Base-by-base conservation (phyloP, 2,329 filamentous ascomycete species). In the Hirsutella thompsonii region DNA sequence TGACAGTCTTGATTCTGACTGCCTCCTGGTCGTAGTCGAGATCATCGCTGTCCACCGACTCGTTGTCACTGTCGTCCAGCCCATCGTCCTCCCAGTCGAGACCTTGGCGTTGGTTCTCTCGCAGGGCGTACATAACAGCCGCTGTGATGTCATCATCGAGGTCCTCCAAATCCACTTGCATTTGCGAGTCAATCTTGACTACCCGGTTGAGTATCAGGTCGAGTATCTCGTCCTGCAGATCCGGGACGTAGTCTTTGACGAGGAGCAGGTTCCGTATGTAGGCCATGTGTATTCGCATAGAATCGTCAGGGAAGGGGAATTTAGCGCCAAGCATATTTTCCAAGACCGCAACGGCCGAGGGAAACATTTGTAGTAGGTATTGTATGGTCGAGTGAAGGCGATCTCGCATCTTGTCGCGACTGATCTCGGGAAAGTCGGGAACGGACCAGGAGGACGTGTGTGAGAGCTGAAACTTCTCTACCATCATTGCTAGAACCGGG, bases 131-230 rank as follows among this genome's bases (percentile, higher is more conserved):
- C 39, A 84, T 70, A 16, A 90, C 75, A 40, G 79, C 77, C 20
- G 88, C 79, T 41, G 87, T 83, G 9, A 87, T 71, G 42, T 93
- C 85, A 47, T 96, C 90, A 46, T 95, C 90, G 46, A 94, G 67
- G 51, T 96, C 89, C 47, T 96, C 88, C 53, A 96, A 68, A 53
- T 96, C 89, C 38, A 89, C 76, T 61, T 95, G 90, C 60, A 96
- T 92, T 56, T 95, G 85, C 1, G 94, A 87, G 56, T 98, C 92
- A 44, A 96, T 85, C 61, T 92, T 92, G 53, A 96, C 86, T 8
- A 96, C 71, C 46, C 85, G 81, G 50, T 90, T 83, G 34, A 88
- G 82, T 37, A 96, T 82, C 11, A 94, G 66, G 42, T 87, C 80
- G 47, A 94, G 72, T 20, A 96, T 79, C 46, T 93, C 84, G 8